phyloP scores from a whole-genome alignment of 2,329 filamentous ascomycete genomes.

The Pseudocercospora musae region DNA sequence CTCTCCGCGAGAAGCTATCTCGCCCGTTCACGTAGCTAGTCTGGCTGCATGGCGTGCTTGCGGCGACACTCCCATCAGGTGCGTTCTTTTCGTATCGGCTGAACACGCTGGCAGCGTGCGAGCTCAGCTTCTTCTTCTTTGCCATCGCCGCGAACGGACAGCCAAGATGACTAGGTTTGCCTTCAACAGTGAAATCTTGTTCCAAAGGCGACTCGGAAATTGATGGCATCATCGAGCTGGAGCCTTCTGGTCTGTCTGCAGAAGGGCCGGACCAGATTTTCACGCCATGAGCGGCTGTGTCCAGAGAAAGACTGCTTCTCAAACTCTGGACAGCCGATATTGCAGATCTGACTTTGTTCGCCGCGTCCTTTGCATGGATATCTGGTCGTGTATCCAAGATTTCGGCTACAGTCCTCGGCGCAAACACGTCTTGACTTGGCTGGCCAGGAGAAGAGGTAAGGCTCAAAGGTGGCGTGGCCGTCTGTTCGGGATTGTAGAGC shows the following conservation, averaged over 20 bases:
- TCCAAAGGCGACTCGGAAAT: slow-evolving; percentile 57
- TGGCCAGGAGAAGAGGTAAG: slow-evolving; percentile 33
- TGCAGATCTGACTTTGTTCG: slow-evolving; percentile 34
- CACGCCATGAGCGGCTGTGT: slow-evolving; percentile 23
- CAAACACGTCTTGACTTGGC: slow-evolving; percentile 11
- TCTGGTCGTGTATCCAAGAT: slow-evolving; percentile 26
- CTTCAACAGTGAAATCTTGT: slow-evolving; percentile 85
- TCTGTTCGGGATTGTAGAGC: slow-evolving; percentile 24
- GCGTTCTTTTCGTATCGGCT: slow-evolving; percentile 34
- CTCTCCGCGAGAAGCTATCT: slow-evolving; percentile 40
- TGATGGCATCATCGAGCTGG: slow-evolving; percentile 37
- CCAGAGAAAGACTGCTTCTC: slow-evolving; percentile 14
- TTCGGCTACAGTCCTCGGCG: slow-evolving; percentile 31
- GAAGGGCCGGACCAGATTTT: slow-evolving; percentile 35
- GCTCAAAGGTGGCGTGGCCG: slow-evolving; percentile 32
- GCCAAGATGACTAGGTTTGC: slow-evolving; percentile 71
- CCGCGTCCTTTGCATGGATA: slow-evolving; percentile 36
- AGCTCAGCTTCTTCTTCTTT: slow-evolving; percentile 40
- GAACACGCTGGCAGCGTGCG: slow-evolving; percentile 40
- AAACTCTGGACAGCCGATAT: slow-evolving; percentile 22
- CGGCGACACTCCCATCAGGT: slow-evolving; percentile 18
- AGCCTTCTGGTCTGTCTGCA: slow-evolving; percentile 39
- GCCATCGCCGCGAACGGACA: slow-evolving; percentile 70
- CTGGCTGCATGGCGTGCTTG: slow-evolving; percentile 29
- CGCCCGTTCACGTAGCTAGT: slow-evolving; percentile 39